These are phyloP conservation scores for Dothiorella sarmentorum DNA, from an alignment of 2,329 filamentous ascomycete genomes.

Conservation along the genomic window DNA sequence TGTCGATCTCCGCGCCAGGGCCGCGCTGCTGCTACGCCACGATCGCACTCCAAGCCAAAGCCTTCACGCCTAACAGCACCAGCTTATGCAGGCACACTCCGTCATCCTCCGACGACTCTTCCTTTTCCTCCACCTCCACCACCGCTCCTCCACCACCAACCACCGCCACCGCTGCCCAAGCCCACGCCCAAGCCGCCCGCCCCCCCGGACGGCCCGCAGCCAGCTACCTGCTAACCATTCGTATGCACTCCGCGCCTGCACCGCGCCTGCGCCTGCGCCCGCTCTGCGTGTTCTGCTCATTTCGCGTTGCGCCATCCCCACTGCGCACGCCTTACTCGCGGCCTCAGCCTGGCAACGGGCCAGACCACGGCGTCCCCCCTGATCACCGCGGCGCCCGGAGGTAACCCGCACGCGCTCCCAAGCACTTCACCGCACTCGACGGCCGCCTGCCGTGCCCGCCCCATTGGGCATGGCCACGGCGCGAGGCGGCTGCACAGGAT, in stretches of 20 bases:
- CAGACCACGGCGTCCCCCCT: constrained; percentile 8
- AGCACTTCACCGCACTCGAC: constrained; percentile 12
- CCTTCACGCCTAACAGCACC: constrained; percentile 12
- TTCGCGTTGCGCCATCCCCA: constrained; percentile 14
- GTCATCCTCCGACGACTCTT: too few relatives aligned
- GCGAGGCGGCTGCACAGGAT: constrained; percentile 15
- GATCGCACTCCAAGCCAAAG: constrained; percentile 5
- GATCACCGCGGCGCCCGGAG: neutral
- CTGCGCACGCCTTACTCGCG: neutral
- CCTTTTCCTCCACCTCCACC: too few relatives aligned
- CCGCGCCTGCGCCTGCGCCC: neutral
- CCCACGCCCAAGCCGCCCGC: neutral
- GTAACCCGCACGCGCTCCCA: neutral
- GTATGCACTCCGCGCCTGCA: neutral
- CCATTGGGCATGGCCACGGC: constrained; percentile 16
- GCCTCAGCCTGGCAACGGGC: constrained; percentile 1
- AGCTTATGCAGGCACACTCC: constrained; percentile 12
- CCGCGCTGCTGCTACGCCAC: constrained; percentile 15
- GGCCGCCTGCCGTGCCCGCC: constrained; percentile 16
- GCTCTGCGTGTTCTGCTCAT: constrained; percentile 2
- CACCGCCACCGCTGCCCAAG: constrained; percentile 4
- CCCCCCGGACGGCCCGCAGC: neutral
- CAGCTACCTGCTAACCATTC: too few relatives aligned
- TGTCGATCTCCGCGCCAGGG: constrained; percentile 15
- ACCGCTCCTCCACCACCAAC: neutral